Evolutionary conservation across 306 rosid genomes (phyloP), one percentile per base, ranked within the genome.

Genomic region (Begonia masoniana): DNA sequence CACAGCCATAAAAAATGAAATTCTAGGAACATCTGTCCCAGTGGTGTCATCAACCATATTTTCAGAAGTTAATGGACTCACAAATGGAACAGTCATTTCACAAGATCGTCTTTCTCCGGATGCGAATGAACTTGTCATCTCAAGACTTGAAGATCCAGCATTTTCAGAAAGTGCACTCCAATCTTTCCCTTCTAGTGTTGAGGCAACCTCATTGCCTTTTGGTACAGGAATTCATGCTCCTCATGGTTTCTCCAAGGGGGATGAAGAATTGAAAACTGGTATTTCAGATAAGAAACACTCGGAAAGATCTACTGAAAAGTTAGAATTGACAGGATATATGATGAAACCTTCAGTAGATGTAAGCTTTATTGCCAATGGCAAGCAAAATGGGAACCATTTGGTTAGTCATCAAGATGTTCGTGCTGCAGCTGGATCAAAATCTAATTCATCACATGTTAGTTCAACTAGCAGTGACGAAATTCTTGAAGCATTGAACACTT

Each of bases 91-190:
- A 62, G 56, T 60, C 23, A 56, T 66, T 67, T 69, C 72, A 1
- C 62, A 69, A 41, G 36, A 51, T 57, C 79, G 66, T 64, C 69
- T 69, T 43, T 47, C 56, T 13, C 76, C 71, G 59, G 76, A 70
- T 66, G 83, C 74, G 10, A 47, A 73, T 60, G 83, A 73, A 53
- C 66, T 66, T 53, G 76, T 71, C 45, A 73, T 70, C 43, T 59
- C 60, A 21, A 62, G 68, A 66, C 49, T 62, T 39, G 71, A 73
- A 60, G 52, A 50, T 53, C 68, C 60, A 62, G 15, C 66, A 17
- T 62, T 77, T 52, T 64, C 78, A 57, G 56, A 57, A 10, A 59
- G 62, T 65, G 48, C 62, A n/a, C 68, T 56, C 19, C 62, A 59
- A 56, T 63, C 51, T 13, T 58, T 59, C 46, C 60, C 14, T 4